A percentile compares a stretch with the other conserved stretches of the same genome.
These are phyloP conservation scores for Pulveroboletus sp. DNA, from an alignment of 768 basidiomycete genomes.

Conservation along the genomic window DNA sequence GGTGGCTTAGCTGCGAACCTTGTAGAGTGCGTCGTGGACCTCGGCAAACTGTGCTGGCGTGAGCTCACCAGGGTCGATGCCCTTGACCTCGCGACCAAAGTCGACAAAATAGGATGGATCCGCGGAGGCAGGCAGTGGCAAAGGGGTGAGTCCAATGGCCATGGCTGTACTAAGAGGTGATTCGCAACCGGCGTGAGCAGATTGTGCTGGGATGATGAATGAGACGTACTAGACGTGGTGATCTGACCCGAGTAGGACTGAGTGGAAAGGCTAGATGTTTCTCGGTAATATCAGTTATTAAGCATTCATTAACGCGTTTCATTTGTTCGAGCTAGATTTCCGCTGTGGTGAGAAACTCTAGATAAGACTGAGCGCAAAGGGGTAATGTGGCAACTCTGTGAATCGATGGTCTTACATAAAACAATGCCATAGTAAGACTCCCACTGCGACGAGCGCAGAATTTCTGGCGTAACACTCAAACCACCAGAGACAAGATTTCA, in stretches of 20 bases:
- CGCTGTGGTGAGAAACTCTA: background rate
- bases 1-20: slow-evolving; percentile 39
- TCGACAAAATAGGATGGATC: slow-evolving; percentile 60
- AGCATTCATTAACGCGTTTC: background rate
- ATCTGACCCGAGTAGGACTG: background rate
- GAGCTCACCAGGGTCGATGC: slow-evolving; percentile 62
- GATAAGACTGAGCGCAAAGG: background rate
- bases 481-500: background rate
- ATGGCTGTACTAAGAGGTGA: slow-evolving; percentile 32
- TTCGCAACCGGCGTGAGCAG: background rate
- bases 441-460: no score
- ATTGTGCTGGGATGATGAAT: background rate
- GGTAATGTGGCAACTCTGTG: background rate
- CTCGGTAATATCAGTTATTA: background rate
- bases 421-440: background rate
- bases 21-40: slow-evolving; percentile 70
- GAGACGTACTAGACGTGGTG: background rate
- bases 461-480: background rate
- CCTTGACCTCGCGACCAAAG: slow-evolving; percentile 77
- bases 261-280: background rate
- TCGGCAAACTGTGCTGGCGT: slow-evolving; percentile 58
- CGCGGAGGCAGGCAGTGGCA: slow-evolving; percentile 71
- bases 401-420: background rate
- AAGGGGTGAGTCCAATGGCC: slow-evolving; percentile 60
- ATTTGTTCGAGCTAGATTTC: background rate